phyloP scores from a whole-genome alignment of 2,329 filamentous ascomycete genomes.

The Venturia pyrina region DNA sequence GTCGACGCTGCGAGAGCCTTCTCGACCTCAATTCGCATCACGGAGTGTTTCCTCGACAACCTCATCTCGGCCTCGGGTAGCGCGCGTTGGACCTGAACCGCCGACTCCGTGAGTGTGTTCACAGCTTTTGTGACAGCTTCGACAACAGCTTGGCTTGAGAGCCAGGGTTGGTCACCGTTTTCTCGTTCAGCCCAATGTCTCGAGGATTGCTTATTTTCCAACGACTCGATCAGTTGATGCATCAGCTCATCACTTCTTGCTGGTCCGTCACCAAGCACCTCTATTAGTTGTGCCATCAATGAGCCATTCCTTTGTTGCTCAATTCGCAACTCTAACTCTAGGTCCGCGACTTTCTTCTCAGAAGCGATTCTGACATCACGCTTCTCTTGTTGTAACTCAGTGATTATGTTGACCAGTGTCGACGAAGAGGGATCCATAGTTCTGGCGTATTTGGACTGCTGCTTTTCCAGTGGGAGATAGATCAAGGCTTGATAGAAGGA shows the following conservation, averaged over 20 bases:
- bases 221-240: neutral
- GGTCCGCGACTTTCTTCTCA: neutral
- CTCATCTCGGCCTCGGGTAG: neutral
- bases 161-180: neutral
- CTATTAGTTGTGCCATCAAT: neutral
- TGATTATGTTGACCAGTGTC: neutral
- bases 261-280: neutral
- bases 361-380: neutral
- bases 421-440: neutral
- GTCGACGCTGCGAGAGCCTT: neutral
- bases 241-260: neutral
- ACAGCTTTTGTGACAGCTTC: neutral
- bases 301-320: neutral
- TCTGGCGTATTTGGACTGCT: neutral
- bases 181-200: neutral
- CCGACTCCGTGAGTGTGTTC: neutral
- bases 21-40: neutral
- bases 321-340: neutral
- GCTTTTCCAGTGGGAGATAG: neutral
- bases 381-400: neutral
- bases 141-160: neutral
- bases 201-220: neutral
- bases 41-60: neutral
- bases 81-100: neutral
- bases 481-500: neutral